phyloP scores from a whole-genome alignment of 176 grass and related monocot genomes.

The Tuctoria greenei region DNA sequence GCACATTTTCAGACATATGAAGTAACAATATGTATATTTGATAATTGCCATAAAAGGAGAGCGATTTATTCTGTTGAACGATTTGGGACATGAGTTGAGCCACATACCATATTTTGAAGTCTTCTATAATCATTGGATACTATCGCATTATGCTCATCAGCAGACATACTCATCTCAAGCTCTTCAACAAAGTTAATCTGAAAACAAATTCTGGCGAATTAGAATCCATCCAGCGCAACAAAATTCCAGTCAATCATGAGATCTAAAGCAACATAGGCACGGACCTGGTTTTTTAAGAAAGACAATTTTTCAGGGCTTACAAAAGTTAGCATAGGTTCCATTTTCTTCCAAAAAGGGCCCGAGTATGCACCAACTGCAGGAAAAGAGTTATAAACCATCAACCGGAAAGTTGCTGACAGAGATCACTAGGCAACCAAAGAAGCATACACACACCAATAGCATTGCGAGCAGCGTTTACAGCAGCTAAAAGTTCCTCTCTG shows the following conservation, averaged over 20 bases:
- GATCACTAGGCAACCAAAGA: constrained; percentile 12
- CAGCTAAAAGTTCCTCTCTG: constrained; percentile 76
- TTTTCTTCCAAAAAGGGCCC: constrained; percentile 84
- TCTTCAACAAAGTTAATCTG: constrained; percentile 83
- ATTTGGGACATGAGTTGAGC: background rate
- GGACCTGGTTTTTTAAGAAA: constrained; percentile 76
- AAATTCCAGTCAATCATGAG: constrained; percentile 10
- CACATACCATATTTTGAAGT: constrained; percentile 21
- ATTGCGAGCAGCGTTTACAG: constrained; percentile 67
- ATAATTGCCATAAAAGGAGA: constrained; percentile 1
- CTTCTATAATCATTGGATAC: constrained; percentile 34
- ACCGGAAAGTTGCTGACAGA: constrained; percentile 11
- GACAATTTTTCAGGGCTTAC: constrained; percentile 52
- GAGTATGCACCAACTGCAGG: constrained; percentile 65
- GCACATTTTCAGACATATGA: constrained; percentile 27
- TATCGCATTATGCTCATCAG: constrained; percentile 38
- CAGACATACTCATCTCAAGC: constrained; percentile 63
- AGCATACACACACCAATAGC: constrained; percentile 54
- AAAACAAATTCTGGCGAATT: constrained; percentile 17
- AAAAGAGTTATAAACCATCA: constrained; percentile 30
- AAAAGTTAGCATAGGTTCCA: constrained; percentile 77
- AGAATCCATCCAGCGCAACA: constrained; percentile 10
- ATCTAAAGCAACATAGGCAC: constrained; percentile 30
- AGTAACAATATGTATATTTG: background rate
- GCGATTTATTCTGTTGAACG: background rate